These are phyloP conservation scores for Psilocybe cyanescens DNA, from an alignment of 768 basidiomycete species.

Conservation along the genomic window DNA sequence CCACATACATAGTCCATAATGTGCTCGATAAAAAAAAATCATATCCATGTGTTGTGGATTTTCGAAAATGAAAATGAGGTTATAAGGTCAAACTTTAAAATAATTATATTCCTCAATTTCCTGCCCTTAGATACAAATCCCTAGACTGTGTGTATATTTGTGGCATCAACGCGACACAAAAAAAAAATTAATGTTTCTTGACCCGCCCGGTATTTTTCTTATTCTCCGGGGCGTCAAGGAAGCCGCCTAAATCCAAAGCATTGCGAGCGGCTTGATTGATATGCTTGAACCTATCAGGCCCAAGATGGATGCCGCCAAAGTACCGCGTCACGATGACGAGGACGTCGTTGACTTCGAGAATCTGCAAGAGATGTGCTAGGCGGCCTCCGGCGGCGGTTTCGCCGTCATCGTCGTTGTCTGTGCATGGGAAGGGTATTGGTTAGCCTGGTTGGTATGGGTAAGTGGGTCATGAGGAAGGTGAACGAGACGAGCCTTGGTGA, in stretches of 20 bases:
- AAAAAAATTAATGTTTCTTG: slow-evolving; percentile 24
- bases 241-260: slow-evolving; percentile 86
- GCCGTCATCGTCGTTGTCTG: slow-evolving; percentile 95
- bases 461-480: not conserved
- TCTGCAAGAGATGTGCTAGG: slow-evolving; percentile 88
- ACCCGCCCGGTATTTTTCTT: slow-evolving; percentile 34
- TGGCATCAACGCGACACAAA: not conserved
- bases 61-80: no score
- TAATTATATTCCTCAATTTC: no score
- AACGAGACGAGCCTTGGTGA: slow-evolving; percentile 64
- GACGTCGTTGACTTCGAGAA: slow-evolving; percentile 84
- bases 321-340: slow-evolving; percentile 93
- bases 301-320: slow-evolving; percentile 91
- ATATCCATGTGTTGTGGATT: no score
- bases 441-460: not conserved
- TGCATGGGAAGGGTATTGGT: not conserved
- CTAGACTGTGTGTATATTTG: no score
- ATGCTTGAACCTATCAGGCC: slow-evolving; percentile 87
- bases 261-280: slow-evolving; percentile 96
- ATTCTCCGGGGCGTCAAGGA: slow-evolving; percentile 57
- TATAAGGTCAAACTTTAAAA: no score
- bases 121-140: no score
- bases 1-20: no score
- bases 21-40: no score
- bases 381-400: slow-evolving; percentile 93